A percentile compares a stretch with the other conserved stretches of the same genome.
These are phyloP conservation scores for Ophiocordyceps sinensis DNA, from an alignment of 2,329 filamentous ascomycete species.

Conservation along the genomic window DNA sequence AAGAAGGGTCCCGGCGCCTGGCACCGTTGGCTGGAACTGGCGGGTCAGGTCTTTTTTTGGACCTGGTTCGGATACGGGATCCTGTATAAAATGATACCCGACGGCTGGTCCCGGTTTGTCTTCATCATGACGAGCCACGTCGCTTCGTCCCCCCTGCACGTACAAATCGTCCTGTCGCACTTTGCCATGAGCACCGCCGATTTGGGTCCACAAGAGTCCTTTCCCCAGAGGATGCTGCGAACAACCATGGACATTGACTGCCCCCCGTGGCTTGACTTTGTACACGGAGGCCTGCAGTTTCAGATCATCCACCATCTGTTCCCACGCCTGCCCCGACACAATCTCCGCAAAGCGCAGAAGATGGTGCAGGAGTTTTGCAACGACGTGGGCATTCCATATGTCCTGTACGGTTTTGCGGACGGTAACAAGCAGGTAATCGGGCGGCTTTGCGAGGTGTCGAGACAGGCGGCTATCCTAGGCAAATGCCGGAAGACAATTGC, in stretches of 20 bases:
- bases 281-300: conserved; percentile 81
- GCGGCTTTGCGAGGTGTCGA: conserved; percentile 61
- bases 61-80: conserved; percentile 74
- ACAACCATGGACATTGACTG: conserved; percentile 93
- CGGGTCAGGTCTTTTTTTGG: conserved; percentile 72
- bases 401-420: conserved; percentile 70
- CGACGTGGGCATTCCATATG: conserved; percentile 73
- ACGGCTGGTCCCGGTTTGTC: conserved; percentile 50
- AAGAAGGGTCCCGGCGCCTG: conserved; percentile 66
- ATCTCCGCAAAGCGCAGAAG: conserved; percentile 59
- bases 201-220: conserved; percentile 70
- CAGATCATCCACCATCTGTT: conserved; percentile 81
- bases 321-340: conserved; percentile 72
- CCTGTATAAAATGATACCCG: conserved; percentile 58
- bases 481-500: conserved; percentile 43
- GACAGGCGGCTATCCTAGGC: conserved; percentile 61
- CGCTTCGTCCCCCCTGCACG: conserved; percentile 66
- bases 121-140: conserved; percentile 74
- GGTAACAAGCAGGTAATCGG: conserved; percentile 72
- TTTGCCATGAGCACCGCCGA: conserved; percentile 90
- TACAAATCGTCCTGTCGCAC: conserved; percentile 84
- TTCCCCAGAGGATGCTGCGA: conserved; percentile 79
- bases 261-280: conserved; percentile 74
- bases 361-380: conserved; percentile 69
- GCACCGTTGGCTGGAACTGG: conserved; percentile 69